A percentile compares a stretch with the other conserved stretches of the same genome.
Evolutionary conservation across 768 basidiomycete genomes (phyloP).

Genomic region (Suillus decipiens): DNA sequence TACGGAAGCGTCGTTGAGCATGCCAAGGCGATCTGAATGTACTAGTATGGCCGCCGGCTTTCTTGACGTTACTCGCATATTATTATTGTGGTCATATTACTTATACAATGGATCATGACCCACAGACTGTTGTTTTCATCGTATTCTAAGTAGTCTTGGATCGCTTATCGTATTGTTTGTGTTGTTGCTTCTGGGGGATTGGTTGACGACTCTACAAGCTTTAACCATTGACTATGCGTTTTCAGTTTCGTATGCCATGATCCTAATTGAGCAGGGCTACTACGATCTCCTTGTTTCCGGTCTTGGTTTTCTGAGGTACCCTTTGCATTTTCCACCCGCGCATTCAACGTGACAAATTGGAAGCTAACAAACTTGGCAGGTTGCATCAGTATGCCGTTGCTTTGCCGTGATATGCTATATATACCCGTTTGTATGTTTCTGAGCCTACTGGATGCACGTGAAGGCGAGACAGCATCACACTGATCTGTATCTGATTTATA

Average conservation of each 20-base stretch:
- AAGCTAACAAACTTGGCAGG: background rate
- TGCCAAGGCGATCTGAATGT: background rate
- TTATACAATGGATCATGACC: too few species aligned
- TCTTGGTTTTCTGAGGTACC: background rate
- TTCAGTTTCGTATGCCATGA: background rate
- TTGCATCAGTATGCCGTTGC: background rate
- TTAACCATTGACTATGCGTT: background rate
- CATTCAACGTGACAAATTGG: background rate
- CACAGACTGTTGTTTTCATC: background rate
- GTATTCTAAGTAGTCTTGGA: background rate
- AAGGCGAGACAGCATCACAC: background rate
- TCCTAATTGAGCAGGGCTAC: background rate
- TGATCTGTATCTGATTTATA: background rate
- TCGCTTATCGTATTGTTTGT: background rate
- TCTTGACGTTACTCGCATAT: background rate
- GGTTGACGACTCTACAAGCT: background rate
- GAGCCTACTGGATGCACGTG: background rate
- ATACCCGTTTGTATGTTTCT: constrained; percentile 3
- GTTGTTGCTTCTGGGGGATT: background rate
- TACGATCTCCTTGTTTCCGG: background rate
- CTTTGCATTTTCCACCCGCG: background rate
- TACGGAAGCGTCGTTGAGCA: background rate
- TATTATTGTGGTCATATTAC: background rate
- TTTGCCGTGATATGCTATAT: background rate
- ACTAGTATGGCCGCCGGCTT: background rate